These are phyloP conservation scores for Steccherinum ochraceum DNA, from an alignment of 768 basidiomycete genomes.

Conservation along the genomic window DNA sequence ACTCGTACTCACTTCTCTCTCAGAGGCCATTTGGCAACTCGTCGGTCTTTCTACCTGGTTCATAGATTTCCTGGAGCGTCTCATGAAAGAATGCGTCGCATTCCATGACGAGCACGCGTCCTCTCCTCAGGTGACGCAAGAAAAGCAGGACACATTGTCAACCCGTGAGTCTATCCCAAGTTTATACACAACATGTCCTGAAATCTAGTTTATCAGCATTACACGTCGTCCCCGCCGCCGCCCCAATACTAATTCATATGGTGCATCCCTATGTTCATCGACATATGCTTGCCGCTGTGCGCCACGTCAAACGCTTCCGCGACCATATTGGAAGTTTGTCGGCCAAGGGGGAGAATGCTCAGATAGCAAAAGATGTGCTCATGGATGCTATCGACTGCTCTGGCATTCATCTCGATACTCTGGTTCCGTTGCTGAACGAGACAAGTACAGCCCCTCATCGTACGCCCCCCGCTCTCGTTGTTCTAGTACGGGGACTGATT, in stretches of 20 bases:
- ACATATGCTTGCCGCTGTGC: conserved; percentile 42
- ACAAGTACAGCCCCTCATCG: conserved; percentile 20
- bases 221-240: not conserved
- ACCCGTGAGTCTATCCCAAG: not conserved
- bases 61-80: conserved; percentile 50
- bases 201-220: too few species aligned
- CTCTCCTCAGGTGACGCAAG: conserved; percentile 2
- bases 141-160: not conserved
- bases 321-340: conserved; percentile 44
- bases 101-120: conserved; percentile 20
- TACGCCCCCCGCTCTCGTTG: too few species aligned
- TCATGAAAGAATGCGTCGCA: conserved; percentile 49
- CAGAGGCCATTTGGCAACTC: conserved; percentile 72
- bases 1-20: not conserved
- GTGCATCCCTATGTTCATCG: conserved; percentile 55
- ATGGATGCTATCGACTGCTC: conserved; percentile 59
- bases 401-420: conserved; percentile 50
- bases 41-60: conserved; percentile 58
- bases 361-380: conserved; percentile 57
- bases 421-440: conserved; percentile 43
- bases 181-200: too few species aligned
- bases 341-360: conserved; percentile 54
- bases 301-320: conserved; percentile 55
- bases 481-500: too few species aligned
- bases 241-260: conserved; percentile 49